Conservation (phyloP, 192 early-diverging fungal species). For the Podila minutissima region DNA sequence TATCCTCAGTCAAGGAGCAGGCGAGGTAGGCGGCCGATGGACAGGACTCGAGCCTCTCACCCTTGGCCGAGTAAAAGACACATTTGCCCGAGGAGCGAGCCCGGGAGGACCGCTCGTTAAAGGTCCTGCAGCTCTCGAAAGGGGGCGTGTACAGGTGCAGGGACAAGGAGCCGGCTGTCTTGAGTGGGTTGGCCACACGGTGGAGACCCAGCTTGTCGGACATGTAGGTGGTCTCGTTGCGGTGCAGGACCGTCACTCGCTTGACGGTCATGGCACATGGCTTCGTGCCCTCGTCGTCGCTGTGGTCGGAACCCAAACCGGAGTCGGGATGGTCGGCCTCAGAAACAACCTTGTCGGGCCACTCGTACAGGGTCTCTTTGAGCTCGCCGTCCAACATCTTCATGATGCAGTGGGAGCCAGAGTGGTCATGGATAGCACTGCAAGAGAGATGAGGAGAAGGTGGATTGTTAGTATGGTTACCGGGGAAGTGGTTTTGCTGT, state of each 20-base stretch:
- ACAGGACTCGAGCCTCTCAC: conserved; percentile 40
- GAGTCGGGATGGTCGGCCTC: conserved; percentile 35
- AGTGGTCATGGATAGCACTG: conserved; percentile 93
- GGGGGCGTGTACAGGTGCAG: conserved; percentile 94
- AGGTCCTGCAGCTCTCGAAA: conserved; percentile 84
- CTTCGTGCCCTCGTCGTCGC: conserved; percentile 16
- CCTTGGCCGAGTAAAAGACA: conserved; percentile 69
- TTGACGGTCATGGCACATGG: conserved; percentile 46
- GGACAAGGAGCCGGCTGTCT: conserved; percentile 70
- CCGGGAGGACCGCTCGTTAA: conserved; percentile 79
- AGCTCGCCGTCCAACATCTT: conserved; percentile 88
- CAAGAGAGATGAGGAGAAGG: conserved; percentile 1
- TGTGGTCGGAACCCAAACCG: conserved; percentile 29
- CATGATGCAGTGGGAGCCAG: conserved; percentile 92
- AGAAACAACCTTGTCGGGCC: conserved; percentile 62
- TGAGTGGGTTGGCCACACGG: conserved; percentile 76
- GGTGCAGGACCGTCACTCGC: conserved; percentile 57
- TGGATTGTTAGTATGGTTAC: background rate
- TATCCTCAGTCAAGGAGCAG: conserved; percentile 20
- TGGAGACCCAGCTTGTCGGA: conserved; percentile 93
- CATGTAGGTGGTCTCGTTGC: conserved; percentile 86
- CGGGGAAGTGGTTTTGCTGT: background rate
- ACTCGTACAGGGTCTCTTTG: conserved; percentile 80
- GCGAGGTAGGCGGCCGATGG: conserved; percentile 21
- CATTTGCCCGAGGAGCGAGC: conserved; percentile 67